phyloP scores from a whole-genome alignment of 164 flowering plant species.

The Stephania cephalantha region DNA sequence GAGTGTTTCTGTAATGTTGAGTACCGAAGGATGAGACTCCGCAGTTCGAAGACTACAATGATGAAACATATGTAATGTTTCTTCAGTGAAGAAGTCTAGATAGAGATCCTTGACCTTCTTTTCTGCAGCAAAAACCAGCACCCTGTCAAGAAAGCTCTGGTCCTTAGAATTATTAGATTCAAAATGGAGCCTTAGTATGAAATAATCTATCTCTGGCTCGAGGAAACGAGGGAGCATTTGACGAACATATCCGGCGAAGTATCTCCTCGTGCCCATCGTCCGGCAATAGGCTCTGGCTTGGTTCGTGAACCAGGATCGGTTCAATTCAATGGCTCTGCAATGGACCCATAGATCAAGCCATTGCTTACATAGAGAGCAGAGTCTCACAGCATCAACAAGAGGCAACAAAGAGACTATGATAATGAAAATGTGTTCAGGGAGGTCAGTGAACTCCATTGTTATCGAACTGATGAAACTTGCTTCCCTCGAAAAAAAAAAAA shows the following conservation, averaged over 20 bases:
- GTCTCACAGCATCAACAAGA: not conserved
- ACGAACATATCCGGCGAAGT: not conserved
- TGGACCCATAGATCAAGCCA: conserved; percentile 7
- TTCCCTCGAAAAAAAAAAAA: not conserved
- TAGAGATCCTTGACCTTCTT: conserved; percentile 1
- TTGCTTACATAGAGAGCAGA: conserved; percentile 1
- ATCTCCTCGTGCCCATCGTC: not conserved
- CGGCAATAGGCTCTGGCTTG: not conserved
- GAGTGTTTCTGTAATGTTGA: not conserved
- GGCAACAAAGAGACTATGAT: conserved; percentile 7
- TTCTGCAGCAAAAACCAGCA: not conserved
- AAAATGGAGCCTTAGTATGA: not conserved
- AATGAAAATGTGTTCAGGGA: conserved; percentile 3
- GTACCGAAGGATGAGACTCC: not conserved
- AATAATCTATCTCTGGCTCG: not conserved
- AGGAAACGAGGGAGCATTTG: not conserved
- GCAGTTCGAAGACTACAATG: not conserved
- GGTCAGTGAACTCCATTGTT: not conserved
- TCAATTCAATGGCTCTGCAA: conserved; percentile 3
- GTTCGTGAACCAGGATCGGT: not conserved
- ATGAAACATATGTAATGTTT: not conserved
- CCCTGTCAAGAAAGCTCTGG: not conserved
- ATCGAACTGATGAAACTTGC: not conserved
- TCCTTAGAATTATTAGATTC: not conserved
- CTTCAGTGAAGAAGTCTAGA: conserved; percentile 2